These are phyloP conservation scores for Elaeis oleifera DNA, from an alignment of 202 grass and related monocot genomes.

Conservation along the genomic window DNA sequence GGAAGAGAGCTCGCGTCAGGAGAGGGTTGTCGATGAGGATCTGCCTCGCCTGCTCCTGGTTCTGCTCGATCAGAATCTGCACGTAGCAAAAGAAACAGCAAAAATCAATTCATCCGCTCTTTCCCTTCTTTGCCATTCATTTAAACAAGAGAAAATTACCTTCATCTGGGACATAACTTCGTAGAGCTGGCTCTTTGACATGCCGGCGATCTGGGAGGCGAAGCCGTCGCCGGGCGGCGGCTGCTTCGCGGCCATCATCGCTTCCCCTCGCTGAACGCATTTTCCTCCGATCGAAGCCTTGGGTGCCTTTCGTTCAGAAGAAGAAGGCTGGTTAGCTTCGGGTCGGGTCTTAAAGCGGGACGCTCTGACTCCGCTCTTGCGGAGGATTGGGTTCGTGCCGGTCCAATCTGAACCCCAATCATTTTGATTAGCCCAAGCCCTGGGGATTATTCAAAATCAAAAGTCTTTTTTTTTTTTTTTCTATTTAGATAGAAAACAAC, in stretches of 20 bases:
- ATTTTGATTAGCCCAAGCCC: too few species aligned
- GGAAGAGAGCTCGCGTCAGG: conserved; percentile 74
- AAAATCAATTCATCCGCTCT: background rate
- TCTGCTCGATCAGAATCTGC: conserved; percentile 64
- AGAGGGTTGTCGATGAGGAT: conserved; percentile 82
- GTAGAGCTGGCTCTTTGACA: conserved; percentile 73
- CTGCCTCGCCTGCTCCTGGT: conserved; percentile 73
- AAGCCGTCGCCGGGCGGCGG: conserved; percentile 39
- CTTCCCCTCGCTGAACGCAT: too few species aligned
- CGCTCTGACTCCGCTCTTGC: too few species aligned
- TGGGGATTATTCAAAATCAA: too few species aligned
- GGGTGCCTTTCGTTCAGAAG: too few species aligned
- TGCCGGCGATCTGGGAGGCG: conserved; percentile 48
- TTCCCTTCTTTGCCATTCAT: background rate
- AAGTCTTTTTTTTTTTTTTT: too few species aligned
- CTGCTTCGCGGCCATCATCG: conserved; percentile 52
- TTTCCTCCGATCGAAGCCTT: too few species aligned
- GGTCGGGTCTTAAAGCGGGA: too few species aligned
- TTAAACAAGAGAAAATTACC: conserved; percentile 16
- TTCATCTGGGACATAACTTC: conserved; percentile 88
- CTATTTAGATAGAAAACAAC: too few species aligned
- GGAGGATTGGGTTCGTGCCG: too few species aligned
- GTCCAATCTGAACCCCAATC: too few species aligned
- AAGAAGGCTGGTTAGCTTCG: too few species aligned
- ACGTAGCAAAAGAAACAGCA: background rate